Conservation (phyloP, 2,329 filamentous ascomycete genomes). For the Fusarium ambrosium region DNA sequence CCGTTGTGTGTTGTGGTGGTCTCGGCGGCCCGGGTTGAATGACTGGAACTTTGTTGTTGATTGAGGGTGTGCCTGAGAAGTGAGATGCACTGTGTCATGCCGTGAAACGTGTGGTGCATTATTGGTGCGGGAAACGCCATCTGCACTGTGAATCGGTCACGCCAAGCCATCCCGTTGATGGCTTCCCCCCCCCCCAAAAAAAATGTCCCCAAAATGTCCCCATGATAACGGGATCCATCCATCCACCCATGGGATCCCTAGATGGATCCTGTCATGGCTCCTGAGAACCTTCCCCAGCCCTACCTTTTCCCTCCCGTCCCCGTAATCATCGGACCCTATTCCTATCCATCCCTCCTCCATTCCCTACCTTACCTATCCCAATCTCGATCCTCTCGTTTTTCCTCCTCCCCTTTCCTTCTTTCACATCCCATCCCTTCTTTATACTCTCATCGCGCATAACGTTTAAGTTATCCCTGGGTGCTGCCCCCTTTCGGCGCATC, state of each 20-base stretch:
- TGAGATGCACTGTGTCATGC: background rate
- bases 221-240: slow-evolving; percentile 39
- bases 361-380: slow-evolving; percentile 28
- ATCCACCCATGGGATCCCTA: background rate
- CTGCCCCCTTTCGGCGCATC: slow-evolving; percentile 38
- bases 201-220: slow-evolving; percentile 26
- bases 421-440: slow-evolving; percentile 24
- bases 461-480: slow-evolving; percentile 25
- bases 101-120: too few species aligned
- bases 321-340: slow-evolving; percentile 31
- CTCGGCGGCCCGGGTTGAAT: slow-evolving; percentile 7
- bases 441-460: slow-evolving; percentile 15
- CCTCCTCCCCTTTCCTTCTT: slow-evolving; percentile 15
- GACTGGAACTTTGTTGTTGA: background rate
- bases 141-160: slow-evolving; percentile 13
- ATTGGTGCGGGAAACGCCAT: slow-evolving; percentile 15
- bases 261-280: slow-evolving; percentile 37
- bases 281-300: slow-evolving; percentile 40
- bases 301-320: slow-evolving; percentile 25
- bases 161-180: slow-evolving; percentile 33
- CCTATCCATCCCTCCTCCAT: slow-evolving; percentile 6
- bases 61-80: background rate
- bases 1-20: slow-evolving; percentile 3
- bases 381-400: slow-evolving; percentile 36
- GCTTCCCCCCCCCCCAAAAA: background rate